A percentile compares a stretch with the other conserved stretches of the same genome.
Evolutionary conservation across 1,284 basidiomycete genomes (phyloP).

Genomic region (Sporisorium scitamineum): DNA sequence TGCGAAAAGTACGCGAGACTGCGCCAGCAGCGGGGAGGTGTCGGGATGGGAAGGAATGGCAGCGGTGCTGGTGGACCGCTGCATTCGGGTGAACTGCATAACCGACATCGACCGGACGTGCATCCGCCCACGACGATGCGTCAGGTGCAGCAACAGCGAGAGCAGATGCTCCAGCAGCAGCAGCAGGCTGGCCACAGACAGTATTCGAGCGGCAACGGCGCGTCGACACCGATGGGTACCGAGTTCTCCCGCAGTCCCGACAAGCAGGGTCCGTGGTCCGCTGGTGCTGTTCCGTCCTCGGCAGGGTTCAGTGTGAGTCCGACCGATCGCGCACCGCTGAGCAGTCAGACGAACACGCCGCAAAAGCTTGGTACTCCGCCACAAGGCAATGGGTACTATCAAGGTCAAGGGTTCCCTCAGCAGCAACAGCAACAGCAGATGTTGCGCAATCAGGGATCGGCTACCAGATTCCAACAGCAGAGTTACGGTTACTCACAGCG

Average conservation of each 20-base stretch:
- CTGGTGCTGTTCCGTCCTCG: slow-evolving; percentile 19
- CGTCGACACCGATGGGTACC: slow-evolving; percentile 16
- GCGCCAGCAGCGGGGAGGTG: slow-evolving; percentile 37
- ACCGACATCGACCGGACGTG: slow-evolving; percentile 52
- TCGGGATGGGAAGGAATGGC: slow-evolving; percentile 33
- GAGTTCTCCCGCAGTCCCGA: slow-evolving; percentile 45
- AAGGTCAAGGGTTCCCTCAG: not conserved
- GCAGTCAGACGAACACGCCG: slow-evolving; percentile 23
- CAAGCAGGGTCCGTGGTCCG: slow-evolving; percentile 34
- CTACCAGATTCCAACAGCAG: not conserved
- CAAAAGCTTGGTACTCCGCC: slow-evolving; percentile 18
- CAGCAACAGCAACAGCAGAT: slow-evolving; percentile 9
- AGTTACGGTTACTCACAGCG: slow-evolving; percentile 11
- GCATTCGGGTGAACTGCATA: slow-evolving; percentile 44
- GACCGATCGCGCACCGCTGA: slow-evolving; percentile 12
- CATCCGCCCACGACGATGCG: slow-evolving; percentile 58
- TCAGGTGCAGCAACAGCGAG: slow-evolving; percentile 47
- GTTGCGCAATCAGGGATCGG: slow-evolving; percentile 8
- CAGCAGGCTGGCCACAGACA: slow-evolving; percentile 27
- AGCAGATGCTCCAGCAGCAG: slow-evolving; percentile 30
- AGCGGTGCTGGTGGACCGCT: slow-evolving; percentile 32
- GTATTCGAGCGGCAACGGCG: slow-evolving; percentile 18
- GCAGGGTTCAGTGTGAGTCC: slow-evolving; percentile 17
- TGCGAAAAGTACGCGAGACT: slow-evolving; percentile 62
- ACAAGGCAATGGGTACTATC: not conserved